phyloP scores from a whole-genome alignment of 208 protist species.

The Trypanosoma vivax region DNA sequence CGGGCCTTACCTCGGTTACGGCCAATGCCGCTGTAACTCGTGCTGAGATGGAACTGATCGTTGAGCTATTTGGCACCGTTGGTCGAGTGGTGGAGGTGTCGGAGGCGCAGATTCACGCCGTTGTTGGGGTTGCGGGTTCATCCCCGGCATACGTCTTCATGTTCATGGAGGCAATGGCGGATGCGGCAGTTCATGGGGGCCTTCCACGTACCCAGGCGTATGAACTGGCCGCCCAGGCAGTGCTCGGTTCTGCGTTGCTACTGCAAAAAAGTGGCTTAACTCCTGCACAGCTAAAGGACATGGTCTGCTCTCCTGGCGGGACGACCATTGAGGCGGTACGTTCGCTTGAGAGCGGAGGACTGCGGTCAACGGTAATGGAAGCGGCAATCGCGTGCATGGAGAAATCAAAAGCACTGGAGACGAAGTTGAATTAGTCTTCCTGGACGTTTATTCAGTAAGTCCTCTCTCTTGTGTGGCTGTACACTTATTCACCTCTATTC shows the following conservation, averaged over 20 bases:
- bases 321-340: constrained; percentile 94
- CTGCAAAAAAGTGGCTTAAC: constrained; percentile 64
- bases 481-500: too few species aligned
- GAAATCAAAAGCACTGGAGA: constrained; percentile 83
- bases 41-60: constrained; percentile 34
- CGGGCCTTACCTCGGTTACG: constrained; percentile 62
- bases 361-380: constrained; percentile 89
- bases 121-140: constrained; percentile 92
- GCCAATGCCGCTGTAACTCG: constrained; percentile 29
- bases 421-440: constrained; percentile 12
- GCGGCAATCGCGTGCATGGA: constrained; percentile 88
- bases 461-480: too few species aligned
- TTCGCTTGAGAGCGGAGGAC: constrained; percentile 83
- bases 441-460: background rate
- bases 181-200: constrained; percentile 91
- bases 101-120: constrained; percentile 84
- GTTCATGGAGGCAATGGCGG: constrained; percentile 95
- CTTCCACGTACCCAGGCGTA: constrained; percentile 79
- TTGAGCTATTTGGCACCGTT: constrained; percentile 63
- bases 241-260: constrained; percentile 91
- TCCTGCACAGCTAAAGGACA: constrained; percentile 85
- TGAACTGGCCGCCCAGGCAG: constrained; percentile 89
- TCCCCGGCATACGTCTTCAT: constrained; percentile 95
- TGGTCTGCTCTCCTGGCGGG: constrained; percentile 91
- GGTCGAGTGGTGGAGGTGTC: constrained; percentile 55